Conservation (phyloP, 306 rosid genomes). For the Inga laurina region DNA sequence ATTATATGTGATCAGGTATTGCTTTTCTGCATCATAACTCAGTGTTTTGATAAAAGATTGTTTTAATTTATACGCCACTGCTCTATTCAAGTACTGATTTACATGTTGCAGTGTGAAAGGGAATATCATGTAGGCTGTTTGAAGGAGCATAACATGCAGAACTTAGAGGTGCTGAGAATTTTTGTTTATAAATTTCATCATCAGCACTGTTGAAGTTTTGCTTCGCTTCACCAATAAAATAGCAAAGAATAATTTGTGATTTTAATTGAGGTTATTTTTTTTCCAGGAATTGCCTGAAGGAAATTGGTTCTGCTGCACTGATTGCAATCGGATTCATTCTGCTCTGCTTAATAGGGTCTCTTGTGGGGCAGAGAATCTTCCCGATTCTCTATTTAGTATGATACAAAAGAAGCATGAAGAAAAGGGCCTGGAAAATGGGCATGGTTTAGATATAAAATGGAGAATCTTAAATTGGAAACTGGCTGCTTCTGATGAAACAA, state of each 20-base stretch:
- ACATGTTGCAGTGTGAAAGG: conserved; percentile 65
- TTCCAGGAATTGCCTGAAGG: conserved; percentile 74
- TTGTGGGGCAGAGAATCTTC: conserved; percentile 53
- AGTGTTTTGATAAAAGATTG: not conserved
- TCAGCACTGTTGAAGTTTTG: not conserved
- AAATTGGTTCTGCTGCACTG: conserved; percentile 71
- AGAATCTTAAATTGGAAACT: conserved; percentile 68
- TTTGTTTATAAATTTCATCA: not conserved
- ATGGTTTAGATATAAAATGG: conserved; percentile 63
- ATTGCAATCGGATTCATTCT: conserved; percentile 48
- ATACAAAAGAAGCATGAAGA: conserved; percentile 52
- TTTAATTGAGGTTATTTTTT: conserved; percentile 1
- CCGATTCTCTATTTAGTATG: conserved; percentile 47
- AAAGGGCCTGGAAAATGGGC: conserved; percentile 35
- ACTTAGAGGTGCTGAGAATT: conserved; percentile 51
- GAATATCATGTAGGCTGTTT: conserved; percentile 84
- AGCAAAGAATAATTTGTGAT: not conserved
- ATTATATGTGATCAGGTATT: conserved; percentile 89
- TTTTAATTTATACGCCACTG: not conserved
- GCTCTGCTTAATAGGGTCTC: conserved; percentile 54
- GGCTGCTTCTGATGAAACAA: conserved; percentile 43
- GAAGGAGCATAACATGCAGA: conserved; percentile 62
- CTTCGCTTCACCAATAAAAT: not conserved
- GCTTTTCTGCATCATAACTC: not conserved
- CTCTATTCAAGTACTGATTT: not conserved